Evolutionary conservation across 2,329 filamentous ascomycete species (phyloP), one percentile per base, ranked within the genome.

Genomic region (Rhynchosporium graminicola): DNA sequence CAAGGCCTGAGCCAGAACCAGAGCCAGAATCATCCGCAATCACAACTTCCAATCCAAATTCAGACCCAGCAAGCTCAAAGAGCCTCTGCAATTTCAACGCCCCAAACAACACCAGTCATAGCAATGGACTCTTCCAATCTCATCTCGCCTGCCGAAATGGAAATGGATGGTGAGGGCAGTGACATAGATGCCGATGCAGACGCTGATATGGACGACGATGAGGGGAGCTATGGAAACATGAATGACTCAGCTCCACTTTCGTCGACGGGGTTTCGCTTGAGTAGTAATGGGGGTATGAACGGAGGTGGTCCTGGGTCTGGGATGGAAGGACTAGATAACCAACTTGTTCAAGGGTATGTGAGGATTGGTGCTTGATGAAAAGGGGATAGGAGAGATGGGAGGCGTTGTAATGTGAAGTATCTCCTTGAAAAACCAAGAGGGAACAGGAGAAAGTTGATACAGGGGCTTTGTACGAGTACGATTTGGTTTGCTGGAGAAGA

Each of bases 191-290:
- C 70, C 4, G 61, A 65, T 20, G 69, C 65, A 0, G 74, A 75
- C 60, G 72, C 71, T 7, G 71, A 73, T 61, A 86, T 86, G 83
- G 72, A 73, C 42, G 83, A 86, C 43, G 82, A 83, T 57, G 82
- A 84, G 51, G 20, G 20, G 20, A 79, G 77, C 59, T 84, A 82
- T 63, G 77, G 80, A 7, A 80, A 83, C 59, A 80, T 84, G 71
- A 77, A 62, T 9, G 68, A 13, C 45, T 20, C 4, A 13, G 15
- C 4, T 26, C 31, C 26, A 20, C 58, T 2, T 20, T 20, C 20
- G 20, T 20, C 20, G 20, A 36, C 51, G 6, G 52, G 52, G 52
- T 72, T 69, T 45, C 61, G 70, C 50, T 60, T 72, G 26, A 52
- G 65, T 3, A 71, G 63, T 4, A 71, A 70, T 62, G 68, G 67